Evolutionary conservation across 345 rosid species (phyloP).

Genomic region (Camelina hispida): DNA sequence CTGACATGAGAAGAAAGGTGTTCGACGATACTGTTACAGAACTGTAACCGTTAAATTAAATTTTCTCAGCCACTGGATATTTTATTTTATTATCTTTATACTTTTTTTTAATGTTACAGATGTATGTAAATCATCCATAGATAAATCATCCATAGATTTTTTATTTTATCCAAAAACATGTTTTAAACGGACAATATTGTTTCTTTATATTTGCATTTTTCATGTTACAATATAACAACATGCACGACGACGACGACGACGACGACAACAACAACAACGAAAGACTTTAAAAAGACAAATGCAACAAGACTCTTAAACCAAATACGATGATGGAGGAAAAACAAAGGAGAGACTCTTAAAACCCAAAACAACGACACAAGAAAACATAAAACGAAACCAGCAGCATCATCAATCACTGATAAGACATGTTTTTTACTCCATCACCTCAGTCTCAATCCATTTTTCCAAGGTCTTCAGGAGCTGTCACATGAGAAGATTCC

Average conservation of each 20-base stretch:
- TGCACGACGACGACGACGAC: neutral
- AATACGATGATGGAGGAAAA: too few relatives aligned
- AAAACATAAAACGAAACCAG: neutral
- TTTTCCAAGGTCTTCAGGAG: neutral
- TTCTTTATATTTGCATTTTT: neutral
- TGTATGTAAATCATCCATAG: too few relatives aligned
- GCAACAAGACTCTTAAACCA: neutral
- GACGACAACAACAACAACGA: neutral
- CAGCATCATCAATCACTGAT: neutral
- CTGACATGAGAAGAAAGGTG: constrained; percentile 33
- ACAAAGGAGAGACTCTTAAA: too few relatives aligned
- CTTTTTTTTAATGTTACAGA: neutral
- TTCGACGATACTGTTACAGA: too few relatives aligned
- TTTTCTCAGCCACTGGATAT: too few relatives aligned
- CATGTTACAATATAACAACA: constrained; percentile 1
- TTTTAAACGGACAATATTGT: neutral
- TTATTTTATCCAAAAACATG: neutral
- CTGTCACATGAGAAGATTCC: neutral
- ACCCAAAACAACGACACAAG: neutral
- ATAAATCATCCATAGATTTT: neutral
- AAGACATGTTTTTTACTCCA: too few relatives aligned
- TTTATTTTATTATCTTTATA: neutral
- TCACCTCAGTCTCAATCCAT: neutral
- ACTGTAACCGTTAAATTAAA: too few relatives aligned
- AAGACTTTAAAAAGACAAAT: neutral